Conservation (phyloP, 371 early-diverging fungal species). For the Syncephalastrum racemosum region DNA sequence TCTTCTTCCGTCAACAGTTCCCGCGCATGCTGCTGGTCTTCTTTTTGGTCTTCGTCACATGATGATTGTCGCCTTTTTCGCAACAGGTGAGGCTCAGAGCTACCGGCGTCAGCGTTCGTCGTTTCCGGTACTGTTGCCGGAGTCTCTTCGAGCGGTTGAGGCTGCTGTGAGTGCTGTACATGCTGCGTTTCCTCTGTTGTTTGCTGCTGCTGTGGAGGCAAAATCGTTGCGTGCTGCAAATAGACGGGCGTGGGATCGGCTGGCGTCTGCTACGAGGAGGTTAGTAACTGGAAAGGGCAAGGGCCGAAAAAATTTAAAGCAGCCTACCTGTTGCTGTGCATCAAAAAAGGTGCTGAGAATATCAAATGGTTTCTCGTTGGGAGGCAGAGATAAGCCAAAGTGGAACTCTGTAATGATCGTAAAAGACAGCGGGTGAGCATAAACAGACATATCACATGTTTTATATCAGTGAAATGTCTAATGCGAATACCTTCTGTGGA, state of each 20-base stretch:
- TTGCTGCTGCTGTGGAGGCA: not conserved
- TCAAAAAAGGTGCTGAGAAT: constrained; percentile 1
- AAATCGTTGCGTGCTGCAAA: constrained; percentile 1
- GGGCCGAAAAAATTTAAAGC: not conserved
- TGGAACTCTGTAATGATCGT: constrained; percentile 1
- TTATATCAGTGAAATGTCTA: not conserved
- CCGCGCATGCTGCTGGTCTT: constrained; percentile 14
- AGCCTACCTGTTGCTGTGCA: not conserved
- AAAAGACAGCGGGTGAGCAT: not conserved
- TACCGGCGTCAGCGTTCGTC: not conserved
- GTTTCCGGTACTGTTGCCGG: not conserved
- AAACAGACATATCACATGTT: not conserved
- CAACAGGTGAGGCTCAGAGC: not conserved
- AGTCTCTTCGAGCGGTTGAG: not conserved
- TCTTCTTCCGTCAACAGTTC: constrained; percentile 79
- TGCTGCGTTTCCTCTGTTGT: not conserved
- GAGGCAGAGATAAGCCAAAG: not conserved
- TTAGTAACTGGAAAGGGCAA: too few relatives aligned
- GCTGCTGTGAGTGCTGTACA: not conserved
- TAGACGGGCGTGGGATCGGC: constrained; percentile 10
- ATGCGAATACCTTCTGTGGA: not conserved
- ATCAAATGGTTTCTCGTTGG: not conserved
- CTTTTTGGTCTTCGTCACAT: constrained; percentile 5
- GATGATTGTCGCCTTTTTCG: not conserved
- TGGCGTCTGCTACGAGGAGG: not conserved